Evolutionary conservation across 2,329 filamentous ascomycete species (phyloP).

Genomic region (Stylonectria norvegica): DNA sequence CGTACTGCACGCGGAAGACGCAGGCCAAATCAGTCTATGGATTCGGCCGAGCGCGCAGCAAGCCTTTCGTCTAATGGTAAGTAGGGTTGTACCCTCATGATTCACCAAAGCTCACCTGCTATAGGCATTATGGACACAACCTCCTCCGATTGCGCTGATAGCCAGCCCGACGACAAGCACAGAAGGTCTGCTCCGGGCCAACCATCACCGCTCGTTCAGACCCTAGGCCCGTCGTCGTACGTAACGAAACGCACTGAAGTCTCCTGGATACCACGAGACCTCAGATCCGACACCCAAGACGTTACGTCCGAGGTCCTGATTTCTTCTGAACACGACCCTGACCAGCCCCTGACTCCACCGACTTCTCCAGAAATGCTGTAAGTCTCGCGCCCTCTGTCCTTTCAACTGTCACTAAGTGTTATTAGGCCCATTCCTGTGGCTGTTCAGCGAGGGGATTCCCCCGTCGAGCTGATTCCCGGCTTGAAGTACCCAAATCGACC

Average conservation of each 20-base stretch:
- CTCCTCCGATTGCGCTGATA: too few relatives aligned
- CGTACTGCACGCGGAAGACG: neutral
- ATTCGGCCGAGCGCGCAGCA: neutral
- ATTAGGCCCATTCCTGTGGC: conserved; percentile 11
- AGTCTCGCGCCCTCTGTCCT: neutral
- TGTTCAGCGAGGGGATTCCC: conserved; percentile 17
- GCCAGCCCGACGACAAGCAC: too few relatives aligned
- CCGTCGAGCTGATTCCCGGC: conserved; percentile 8
- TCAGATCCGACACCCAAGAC: conserved; percentile 10
- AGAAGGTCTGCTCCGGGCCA: too few relatives aligned
- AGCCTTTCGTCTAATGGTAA: neutral
- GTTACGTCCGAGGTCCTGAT: conserved; percentile 15
- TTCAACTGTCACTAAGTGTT: conserved; percentile 3
- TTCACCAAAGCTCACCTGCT: too few relatives aligned
- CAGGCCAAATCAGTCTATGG: neutral
- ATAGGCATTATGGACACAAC: too few relatives aligned
- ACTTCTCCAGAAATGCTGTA: conserved; percentile 12
- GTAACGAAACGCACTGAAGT: conserved; percentile 13
- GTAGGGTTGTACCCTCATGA: too few relatives aligned
- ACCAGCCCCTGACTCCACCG: conserved; percentile 14
- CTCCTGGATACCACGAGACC: conserved; percentile 5
- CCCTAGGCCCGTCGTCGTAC: conserved; percentile 12
- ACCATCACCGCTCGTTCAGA: conserved; percentile 7
- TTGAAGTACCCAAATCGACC: conserved; percentile 6
- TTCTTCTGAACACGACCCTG: conserved; percentile 16